A percentile compares a stretch with the other conserved stretches of the same genome.
phyloP scores from a whole-genome alignment of 345 rosid genomes.

The Heritiera fomes region DNA sequence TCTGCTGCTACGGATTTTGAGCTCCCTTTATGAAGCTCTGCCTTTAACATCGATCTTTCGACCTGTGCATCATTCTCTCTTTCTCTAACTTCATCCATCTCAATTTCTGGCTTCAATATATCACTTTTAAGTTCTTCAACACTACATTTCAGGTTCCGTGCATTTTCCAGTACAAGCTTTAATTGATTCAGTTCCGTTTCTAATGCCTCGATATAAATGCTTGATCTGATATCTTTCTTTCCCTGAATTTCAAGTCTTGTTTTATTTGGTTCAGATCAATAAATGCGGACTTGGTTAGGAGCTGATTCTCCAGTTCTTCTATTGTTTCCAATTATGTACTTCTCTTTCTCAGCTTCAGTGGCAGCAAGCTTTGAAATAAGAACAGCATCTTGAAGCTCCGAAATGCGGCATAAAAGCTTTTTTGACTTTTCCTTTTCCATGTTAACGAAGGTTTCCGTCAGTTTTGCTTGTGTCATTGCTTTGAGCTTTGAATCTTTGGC shows the following conservation, averaged over 20 bases:
- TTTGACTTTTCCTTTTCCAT: conserved; percentile 43
- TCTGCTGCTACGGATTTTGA: conserved; percentile 40
- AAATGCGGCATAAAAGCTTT: conserved; percentile 30
- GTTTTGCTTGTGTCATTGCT: conserved; percentile 34
- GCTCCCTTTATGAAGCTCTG: conserved; percentile 38
- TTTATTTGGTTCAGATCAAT: conserved; percentile 25
- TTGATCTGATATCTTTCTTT: conserved; percentile 35
- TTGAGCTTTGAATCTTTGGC: conserved; percentile 37
- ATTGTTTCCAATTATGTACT: conserved; percentile 18
- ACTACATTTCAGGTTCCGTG: conserved; percentile 18
- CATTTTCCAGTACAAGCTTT: conserved; percentile 25
- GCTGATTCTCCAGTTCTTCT: conserved; percentile 40
- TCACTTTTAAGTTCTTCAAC: conserved; percentile 30
- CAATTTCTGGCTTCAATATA: conserved; percentile 23
- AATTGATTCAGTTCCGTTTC: conserved; percentile 35
- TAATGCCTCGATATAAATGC: conserved; percentile 24
- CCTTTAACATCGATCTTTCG: conserved; percentile 39
- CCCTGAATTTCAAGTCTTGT: conserved; percentile 32
- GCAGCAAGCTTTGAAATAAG: conserved; percentile 30
- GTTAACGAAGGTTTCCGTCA: conserved; percentile 36
- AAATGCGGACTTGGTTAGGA: conserved; percentile 24
- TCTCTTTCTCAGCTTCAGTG: conserved; percentile 33
- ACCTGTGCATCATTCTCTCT: conserved; percentile 41
- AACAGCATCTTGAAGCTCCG: conserved; percentile 37
- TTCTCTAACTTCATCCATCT: conserved; percentile 30